These are phyloP conservation scores for Leucocoprinus birnbaumii DNA, from an alignment of 768 basidiomycete genomes.

Conservation along the genomic window DNA sequence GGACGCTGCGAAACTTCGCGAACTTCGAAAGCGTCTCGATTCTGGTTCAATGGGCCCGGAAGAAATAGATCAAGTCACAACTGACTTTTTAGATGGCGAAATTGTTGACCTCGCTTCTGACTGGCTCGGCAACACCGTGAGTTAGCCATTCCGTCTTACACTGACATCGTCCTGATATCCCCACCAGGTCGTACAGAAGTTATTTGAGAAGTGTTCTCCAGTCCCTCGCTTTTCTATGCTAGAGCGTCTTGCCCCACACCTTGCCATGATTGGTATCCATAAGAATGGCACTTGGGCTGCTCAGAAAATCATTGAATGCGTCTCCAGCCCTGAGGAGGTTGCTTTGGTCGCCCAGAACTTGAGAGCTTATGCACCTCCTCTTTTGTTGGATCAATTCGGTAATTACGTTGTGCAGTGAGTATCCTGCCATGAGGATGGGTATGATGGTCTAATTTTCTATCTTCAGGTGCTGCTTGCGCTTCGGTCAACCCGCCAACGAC, in stretches of 20 bases:
- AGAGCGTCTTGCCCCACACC: slow-evolving; percentile 88
- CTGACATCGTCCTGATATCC: slow-evolving; percentile 3
- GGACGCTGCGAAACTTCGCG: slow-evolving; percentile 92
- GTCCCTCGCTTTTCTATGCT: slow-evolving; percentile 84
- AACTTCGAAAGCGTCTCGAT: slow-evolving; percentile 91
- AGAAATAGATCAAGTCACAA: slow-evolving; percentile 88
- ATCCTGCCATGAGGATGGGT: not conserved
- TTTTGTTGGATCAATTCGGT: slow-evolving; percentile 91
- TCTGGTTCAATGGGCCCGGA: slow-evolving; percentile 79
- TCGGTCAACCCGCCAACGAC: slow-evolving; percentile 85
- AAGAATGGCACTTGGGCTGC: slow-evolving; percentile 99
- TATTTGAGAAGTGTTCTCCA: slow-evolving; percentile 88
- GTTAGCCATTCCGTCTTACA: slow-evolving; percentile 18
- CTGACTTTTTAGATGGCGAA: slow-evolving; percentile 91
- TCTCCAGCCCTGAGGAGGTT: slow-evolving; percentile 84
- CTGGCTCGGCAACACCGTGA: slow-evolving; percentile 95
- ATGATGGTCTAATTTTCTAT: not conserved
- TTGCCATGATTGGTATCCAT: slow-evolving; percentile 98
- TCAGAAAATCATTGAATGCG: slow-evolving; percentile 98
- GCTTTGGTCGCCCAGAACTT: slow-evolving; percentile 82
- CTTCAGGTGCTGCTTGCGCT: slow-evolving; percentile 81
- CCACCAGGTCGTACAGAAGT: slow-evolving; percentile 88
- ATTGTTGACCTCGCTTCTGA: slow-evolving; percentile 95
- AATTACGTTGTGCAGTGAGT: slow-evolving; percentile 91
- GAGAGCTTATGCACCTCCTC: slow-evolving; percentile 87